Percentiles rank a stretch among this genome's conserved stretches.
phyloP scores from a whole-genome alignment of 768 basidiomycete genomes.

The Filobasidium wieringae region DNA sequence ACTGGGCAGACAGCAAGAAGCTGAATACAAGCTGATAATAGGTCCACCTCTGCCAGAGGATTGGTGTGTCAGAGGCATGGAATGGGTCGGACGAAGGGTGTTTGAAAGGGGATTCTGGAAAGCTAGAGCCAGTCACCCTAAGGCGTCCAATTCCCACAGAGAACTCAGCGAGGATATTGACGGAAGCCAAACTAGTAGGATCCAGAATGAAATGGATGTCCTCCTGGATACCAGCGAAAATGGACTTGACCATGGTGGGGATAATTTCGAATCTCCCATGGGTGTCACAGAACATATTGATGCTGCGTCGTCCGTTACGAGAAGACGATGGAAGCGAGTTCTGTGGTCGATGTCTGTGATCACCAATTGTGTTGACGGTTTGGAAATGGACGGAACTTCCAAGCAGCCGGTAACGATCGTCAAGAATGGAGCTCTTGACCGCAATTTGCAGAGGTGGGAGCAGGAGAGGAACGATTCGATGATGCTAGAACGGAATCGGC shows the following conservation, averaged over 20 bases:
- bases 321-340: slow-evolving; percentile 60
- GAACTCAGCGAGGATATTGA: slow-evolving; percentile 14
- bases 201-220: slow-evolving; percentile 60
- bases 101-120: slow-evolving; percentile 95
- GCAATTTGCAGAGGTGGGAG: slow-evolving; percentile 14
- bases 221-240: slow-evolving; percentile 44
- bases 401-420: slow-evolving; percentile 47
- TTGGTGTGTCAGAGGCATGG: slow-evolving; percentile 90
- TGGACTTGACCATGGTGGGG: slow-evolving; percentile 63
- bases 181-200: slow-evolving; percentile 19
- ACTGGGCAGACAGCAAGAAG: slow-evolving; percentile 29
- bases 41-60: slow-evolving; percentile 75
- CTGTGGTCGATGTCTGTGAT: slow-evolving; percentile 59
- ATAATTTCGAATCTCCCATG: slow-evolving; percentile 52
- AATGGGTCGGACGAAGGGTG: slow-evolving; percentile 81
- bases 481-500: slow-evolving; percentile 59
- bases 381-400: slow-evolving; percentile 45
- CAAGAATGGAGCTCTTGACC: slow-evolving; percentile 45
- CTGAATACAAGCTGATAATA: slow-evolving; percentile 51
- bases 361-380: slow-evolving; percentile 60
- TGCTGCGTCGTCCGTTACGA: slow-evolving; percentile 42
- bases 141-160: too few species aligned
- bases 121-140: slow-evolving; percentile 40
- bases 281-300: slow-evolving; percentile 28
- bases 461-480: slow-evolving; percentile 55